Percentiles rank a stretch among this genome's conserved stretches.
Evolutionary conservation across 441 rosid genomes (phyloP).

Genomic region (Breynia disticha): DNA sequence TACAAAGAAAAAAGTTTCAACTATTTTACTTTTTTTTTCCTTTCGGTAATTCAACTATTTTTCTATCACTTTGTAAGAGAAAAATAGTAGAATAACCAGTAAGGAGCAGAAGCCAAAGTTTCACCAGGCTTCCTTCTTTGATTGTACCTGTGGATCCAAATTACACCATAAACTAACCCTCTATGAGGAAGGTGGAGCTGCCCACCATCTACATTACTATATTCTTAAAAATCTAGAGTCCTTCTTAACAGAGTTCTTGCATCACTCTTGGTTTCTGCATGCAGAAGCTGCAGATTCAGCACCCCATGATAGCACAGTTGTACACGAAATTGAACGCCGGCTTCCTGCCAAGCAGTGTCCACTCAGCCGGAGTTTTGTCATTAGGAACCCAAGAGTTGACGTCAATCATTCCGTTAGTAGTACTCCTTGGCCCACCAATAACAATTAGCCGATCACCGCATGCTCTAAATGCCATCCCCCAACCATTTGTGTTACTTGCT

Average conservation of each 20-base stretch:
- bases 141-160: neutral
- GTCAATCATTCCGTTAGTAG: conserved; percentile 47
- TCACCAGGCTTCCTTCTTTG: neutral
- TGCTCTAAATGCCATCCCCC: conserved; percentile 82
- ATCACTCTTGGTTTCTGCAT: neutral
- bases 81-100: neutral
- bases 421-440: conserved; percentile 46
- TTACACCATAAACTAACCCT: neutral
- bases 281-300: conserved; percentile 25
- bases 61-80: too few relatives aligned
- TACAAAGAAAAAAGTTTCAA: neutral
- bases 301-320: conserved; percentile 84
- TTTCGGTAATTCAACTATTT: too few relatives aligned
- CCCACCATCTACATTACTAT: neutral
- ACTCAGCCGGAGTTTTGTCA: conserved; percentile 44
- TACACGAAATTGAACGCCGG: conserved; percentile 53
- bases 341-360: conserved; percentile 57
- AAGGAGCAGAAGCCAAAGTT: neutral
- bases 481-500: conserved; percentile 63
- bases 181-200: neutral
- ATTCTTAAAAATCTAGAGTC: neutral
- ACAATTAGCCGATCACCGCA: conserved; percentile 68
- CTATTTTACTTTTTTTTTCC: neutral
- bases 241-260: neutral
- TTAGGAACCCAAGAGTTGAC: conserved; percentile 62